A percentile compares a stretch with the other conserved stretches of the same genome.
phyloP scores from a whole-genome alignment of 2,329 filamentous ascomycete species.

The Alternaria gansuensis region DNA sequence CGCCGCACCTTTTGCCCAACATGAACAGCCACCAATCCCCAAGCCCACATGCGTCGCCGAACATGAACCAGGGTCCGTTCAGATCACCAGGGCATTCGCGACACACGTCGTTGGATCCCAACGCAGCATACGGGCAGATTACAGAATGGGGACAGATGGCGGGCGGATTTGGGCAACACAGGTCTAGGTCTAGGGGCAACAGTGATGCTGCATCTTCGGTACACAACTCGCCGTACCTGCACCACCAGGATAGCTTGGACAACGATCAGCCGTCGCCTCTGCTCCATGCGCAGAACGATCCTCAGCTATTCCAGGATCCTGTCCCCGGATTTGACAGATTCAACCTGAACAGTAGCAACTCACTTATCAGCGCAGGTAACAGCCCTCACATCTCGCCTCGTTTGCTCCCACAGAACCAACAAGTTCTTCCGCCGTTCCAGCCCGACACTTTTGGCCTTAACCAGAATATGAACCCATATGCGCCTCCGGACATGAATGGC shows the following conservation, averaged over 20 bases:
- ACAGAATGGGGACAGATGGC: slow-evolving; percentile 68
- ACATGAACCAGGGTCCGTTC: slow-evolving; percentile 62
- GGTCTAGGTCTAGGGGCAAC: slow-evolving; percentile 68
- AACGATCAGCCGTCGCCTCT: slow-evolving; percentile 81
- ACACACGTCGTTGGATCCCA: slow-evolving; percentile 69
- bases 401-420: slow-evolving; percentile 75
- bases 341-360: slow-evolving; percentile 65
- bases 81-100: slow-evolving; percentile 66
- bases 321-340: slow-evolving; percentile 81
- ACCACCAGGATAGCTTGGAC: slow-evolving; percentile 81
- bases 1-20: slow-evolving; percentile 66
- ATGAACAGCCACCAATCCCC: slow-evolving; percentile 62
- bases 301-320: slow-evolving; percentile 73
- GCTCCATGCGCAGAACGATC: slow-evolving; percentile 75
- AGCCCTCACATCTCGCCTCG: slow-evolving; percentile 76
- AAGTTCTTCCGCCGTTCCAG: slow-evolving; percentile 60
- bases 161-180: slow-evolving; percentile 77
- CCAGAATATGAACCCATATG: slow-evolving; percentile 59
- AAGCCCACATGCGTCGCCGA: slow-evolving; percentile 63
- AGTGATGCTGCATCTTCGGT: slow-evolving; percentile 83
- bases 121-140: slow-evolving; percentile 65
- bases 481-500: slow-evolving; percentile 58
- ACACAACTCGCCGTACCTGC: slow-evolving; percentile 82
- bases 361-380: slow-evolving; percentile 68
- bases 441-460: slow-evolving; percentile 59